phyloP scores from a whole-genome alignment of 2,329 filamentous ascomycete species.

The Rhinocladiella similis region DNA sequence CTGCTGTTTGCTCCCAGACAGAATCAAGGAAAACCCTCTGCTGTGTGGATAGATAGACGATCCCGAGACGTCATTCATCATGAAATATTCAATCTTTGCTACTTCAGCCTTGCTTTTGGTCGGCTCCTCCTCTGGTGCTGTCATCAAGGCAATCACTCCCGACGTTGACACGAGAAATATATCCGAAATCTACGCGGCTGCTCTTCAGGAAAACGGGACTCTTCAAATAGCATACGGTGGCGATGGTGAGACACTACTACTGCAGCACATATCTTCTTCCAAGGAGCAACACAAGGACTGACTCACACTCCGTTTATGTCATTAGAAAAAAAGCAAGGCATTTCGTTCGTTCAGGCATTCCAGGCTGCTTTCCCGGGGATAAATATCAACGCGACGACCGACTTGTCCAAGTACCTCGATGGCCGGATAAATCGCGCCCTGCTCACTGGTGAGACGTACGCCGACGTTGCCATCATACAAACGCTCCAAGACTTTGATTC shows the following conservation, averaged over 20 bases:
- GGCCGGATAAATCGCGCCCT: slow-evolving; percentile 49
- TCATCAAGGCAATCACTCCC: slow-evolving; percentile 38
- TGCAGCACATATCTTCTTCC: no score
- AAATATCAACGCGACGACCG: slow-evolving; percentile 55
- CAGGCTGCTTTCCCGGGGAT: slow-evolving; percentile 43
- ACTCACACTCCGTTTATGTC: slow-evolving; percentile 41
- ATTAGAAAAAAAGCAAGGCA: no score
- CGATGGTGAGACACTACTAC: slow-evolving; percentile 15
- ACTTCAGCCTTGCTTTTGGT: no score
- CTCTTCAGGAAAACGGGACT: slow-evolving; percentile 42
- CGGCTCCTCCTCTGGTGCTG: not conserved
- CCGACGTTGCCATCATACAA: slow-evolving; percentile 53
- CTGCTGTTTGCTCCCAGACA: no score
- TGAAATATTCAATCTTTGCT: no score
- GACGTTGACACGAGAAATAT: slow-evolving; percentile 31
- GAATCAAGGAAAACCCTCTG: no score
- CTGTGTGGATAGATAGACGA: no score
- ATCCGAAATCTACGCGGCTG: slow-evolving; percentile 50
- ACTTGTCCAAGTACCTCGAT: slow-evolving; percentile 59
- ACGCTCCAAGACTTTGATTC: slow-evolving; percentile 54
- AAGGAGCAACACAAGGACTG: no score
- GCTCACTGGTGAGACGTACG: slow-evolving; percentile 38
- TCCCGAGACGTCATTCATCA: no score
- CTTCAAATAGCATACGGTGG: slow-evolving; percentile 27
- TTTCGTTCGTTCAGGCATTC: no score